These are phyloP conservation scores for Omphalotus olearius DNA, from an alignment of 1,284 basidiomycete genomes.

Conservation along the genomic window DNA sequence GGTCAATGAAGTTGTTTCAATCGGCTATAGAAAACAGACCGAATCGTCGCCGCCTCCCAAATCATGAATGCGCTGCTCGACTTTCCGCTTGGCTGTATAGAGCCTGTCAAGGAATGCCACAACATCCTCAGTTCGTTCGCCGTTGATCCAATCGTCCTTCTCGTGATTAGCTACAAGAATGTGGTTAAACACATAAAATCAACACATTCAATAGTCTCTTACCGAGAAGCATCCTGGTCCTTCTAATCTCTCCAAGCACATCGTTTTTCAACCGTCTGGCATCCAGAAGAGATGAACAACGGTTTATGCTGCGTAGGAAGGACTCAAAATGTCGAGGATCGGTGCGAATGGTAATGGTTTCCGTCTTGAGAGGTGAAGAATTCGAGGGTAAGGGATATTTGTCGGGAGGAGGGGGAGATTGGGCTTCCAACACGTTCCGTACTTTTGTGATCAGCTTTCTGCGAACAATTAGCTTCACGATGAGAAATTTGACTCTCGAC, in stretches of 20 bases:
- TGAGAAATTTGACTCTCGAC: conserved; percentile 22
- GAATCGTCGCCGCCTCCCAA: conserved; percentile 66
- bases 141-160: conserved; percentile 81
- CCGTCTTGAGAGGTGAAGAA: conserved; percentile 38
- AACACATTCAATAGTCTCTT: conserved; percentile 16
- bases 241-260: conserved; percentile 80
- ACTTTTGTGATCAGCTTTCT: conserved; percentile 84
- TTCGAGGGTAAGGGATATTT: conserved; percentile 28
- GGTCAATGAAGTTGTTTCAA: not conserved
- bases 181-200: conserved; percentile 1
- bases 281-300: conserved; percentile 80
- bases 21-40: conserved; percentile 32
- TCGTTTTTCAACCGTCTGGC: conserved; percentile 90
- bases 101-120: conserved; percentile 86
- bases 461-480: not conserved
- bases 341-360: conserved; percentile 73
- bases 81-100: conserved; percentile 81
- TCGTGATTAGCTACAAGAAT: conserved; percentile 62
- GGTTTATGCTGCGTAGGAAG: conserved; percentile 81
- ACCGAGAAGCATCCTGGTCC: conserved; percentile 72
- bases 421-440: conserved; percentile 76
- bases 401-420: conserved; percentile 51
- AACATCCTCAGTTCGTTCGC: conserved; percentile 77
- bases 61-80: conserved; percentile 79
- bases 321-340: conserved; percentile 83